These are phyloP conservation scores for Ceratobasidium sp. DNA, from an alignment of 1,284 basidiomycete species.

Conservation along the genomic window DNA sequence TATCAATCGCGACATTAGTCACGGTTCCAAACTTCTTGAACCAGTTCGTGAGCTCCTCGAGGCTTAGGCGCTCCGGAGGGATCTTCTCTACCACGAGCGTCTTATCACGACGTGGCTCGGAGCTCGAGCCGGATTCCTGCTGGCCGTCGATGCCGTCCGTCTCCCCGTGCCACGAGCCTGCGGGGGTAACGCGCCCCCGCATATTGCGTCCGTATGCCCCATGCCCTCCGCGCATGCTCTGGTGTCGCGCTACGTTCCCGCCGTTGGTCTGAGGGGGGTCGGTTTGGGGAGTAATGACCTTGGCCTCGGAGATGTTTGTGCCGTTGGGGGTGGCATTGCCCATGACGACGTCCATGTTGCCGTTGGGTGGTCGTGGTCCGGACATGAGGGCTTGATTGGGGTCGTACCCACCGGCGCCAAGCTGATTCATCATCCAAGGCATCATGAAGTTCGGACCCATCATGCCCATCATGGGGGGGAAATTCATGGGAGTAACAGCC, in stretches of 20 bases:
- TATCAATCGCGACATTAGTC: slow-evolving; percentile 90
- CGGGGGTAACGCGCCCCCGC: slow-evolving; percentile 23
- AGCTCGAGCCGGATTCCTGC: slow-evolving; percentile 50
- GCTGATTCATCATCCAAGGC: slow-evolving; percentile 39
- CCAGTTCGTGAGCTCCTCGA: slow-evolving; percentile 84
- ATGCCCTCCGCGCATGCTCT: slow-evolving; percentile 35
- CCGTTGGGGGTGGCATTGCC: slow-evolving; percentile 3
- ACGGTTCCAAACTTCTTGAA: slow-evolving; percentile 93
- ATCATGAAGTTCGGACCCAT: slow-evolving; percentile 38
- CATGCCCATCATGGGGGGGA: slow-evolving; percentile 41
- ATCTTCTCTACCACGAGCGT: slow-evolving; percentile 95
- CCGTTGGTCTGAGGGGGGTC: slow-evolving; percentile 23
- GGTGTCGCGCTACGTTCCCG: slow-evolving; percentile 24
- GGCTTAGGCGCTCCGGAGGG: slow-evolving; percentile 78
- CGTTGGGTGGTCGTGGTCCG: slow-evolving; percentile 47
- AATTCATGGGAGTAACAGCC: slow-evolving; percentile 64
- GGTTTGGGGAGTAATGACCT: slow-evolving; percentile 5
- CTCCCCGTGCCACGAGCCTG: slow-evolving; percentile 33
- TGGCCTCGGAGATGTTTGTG: slow-evolving; percentile 5
- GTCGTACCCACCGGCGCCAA: slow-evolving; percentile 62
- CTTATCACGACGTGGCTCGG: slow-evolving; percentile 63
- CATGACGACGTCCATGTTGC: slow-evolving; percentile 39
- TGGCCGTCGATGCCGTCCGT: slow-evolving; percentile 33
- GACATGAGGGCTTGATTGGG: slow-evolving; percentile 73
- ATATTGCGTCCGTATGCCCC: slow-evolving; percentile 35